Conservation (phyloP, 2,329 filamentous ascomycete genomes). For the Plenodomus biglobosus region DNA sequence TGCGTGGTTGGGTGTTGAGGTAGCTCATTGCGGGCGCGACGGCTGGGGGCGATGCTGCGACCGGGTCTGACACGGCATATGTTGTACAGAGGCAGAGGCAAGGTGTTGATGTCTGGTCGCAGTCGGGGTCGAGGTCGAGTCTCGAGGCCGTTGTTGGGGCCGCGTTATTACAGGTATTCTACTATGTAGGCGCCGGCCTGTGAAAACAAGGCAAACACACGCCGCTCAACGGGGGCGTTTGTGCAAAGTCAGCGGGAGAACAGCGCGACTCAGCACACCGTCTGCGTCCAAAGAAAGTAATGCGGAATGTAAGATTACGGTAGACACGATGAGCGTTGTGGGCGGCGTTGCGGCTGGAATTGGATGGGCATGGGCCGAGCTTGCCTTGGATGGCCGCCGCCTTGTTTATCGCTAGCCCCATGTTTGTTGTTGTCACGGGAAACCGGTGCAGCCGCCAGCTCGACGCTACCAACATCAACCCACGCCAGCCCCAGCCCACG, state of each 20-base stretch:
- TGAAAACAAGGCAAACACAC: slow-evolving; percentile 14
- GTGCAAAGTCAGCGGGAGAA: slow-evolving; percentile 26
- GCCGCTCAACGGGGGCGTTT: slow-evolving; percentile 9
- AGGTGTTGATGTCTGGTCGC: slow-evolving; percentile 13
- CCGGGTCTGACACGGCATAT: slow-evolving; percentile 28
- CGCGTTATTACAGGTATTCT: slow-evolving; percentile 28
- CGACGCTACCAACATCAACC: slow-evolving; percentile 18
- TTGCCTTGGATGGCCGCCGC: background rate
- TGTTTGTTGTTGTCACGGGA: slow-evolving; percentile 19
- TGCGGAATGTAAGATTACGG: slow-evolving; percentile 32
- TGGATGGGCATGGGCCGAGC: slow-evolving; percentile 22
- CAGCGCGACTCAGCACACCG: slow-evolving; percentile 22
- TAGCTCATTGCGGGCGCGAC: slow-evolving; percentile 41
- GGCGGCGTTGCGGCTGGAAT: slow-evolving; percentile 30
- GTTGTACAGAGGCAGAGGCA: slow-evolving; percentile 24
- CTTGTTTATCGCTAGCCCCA: background rate
- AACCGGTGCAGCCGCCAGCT: slow-evolving; percentile 10
- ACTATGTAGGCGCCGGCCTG: slow-evolving; percentile 30
- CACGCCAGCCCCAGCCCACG: slow-evolving; percentile 11
- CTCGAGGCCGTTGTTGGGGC: slow-evolving; percentile 35
- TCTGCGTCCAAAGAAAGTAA: slow-evolving; percentile 34
- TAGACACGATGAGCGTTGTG: slow-evolving; percentile 20
- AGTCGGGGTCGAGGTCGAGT: slow-evolving; percentile 15
- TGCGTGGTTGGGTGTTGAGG: slow-evolving; percentile 40
- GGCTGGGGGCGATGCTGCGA: slow-evolving; percentile 11